Evolutionary conservation across 1,284 basidiomycete species (phyloP), one percentile per base, ranked within the genome.

Genomic region (Amylostereum chailletii): DNA sequence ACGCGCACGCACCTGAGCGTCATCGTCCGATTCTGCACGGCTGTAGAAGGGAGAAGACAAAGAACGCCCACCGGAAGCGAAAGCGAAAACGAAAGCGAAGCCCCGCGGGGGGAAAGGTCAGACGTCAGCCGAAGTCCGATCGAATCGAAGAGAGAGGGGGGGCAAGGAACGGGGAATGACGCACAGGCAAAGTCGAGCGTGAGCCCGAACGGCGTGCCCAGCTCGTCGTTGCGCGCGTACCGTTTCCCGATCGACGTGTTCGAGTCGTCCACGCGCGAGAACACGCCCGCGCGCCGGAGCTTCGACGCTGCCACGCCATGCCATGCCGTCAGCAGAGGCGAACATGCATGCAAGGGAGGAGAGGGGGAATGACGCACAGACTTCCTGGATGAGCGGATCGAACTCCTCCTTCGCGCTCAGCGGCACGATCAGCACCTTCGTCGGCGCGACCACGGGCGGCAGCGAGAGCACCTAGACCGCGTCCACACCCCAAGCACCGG

Each of bases 141-240:
- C 19, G 19, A 19, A 19, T 19, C 19, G 19, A 54, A 8, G 6
- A 31, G 5, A 19, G 11, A 29, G 30, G 38, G 48, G 42, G 8
- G n/a, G 40, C 34, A 48, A 33, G 32, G 46, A 29, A 39, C 43
- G 47, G 43, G 47, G 45, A 42, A 32, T 49, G 49, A 83, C 88
- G 69, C 66, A 91, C 93, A 94, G 30, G 94, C 95, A 74, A 99
- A 99, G 71, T 99, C 95, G 54, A 99, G 78, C 4, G 96, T 99
- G 58, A 94, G 77, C 48, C 95, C 95, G 65, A 90, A 99, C 2
- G 95, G 95, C 36, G 95, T 99, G 58, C 95, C 95, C 41, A 99
- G 81, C 71, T 99, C 96, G 71, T 99, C 95, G 71, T 98, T 99
- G 55, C 96, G 83, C 33, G 96, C 83, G 69, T 99, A 99, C 37